Conservation (phyloP, 257 asterid genomes). For the Forsythia suspensa region DNA sequence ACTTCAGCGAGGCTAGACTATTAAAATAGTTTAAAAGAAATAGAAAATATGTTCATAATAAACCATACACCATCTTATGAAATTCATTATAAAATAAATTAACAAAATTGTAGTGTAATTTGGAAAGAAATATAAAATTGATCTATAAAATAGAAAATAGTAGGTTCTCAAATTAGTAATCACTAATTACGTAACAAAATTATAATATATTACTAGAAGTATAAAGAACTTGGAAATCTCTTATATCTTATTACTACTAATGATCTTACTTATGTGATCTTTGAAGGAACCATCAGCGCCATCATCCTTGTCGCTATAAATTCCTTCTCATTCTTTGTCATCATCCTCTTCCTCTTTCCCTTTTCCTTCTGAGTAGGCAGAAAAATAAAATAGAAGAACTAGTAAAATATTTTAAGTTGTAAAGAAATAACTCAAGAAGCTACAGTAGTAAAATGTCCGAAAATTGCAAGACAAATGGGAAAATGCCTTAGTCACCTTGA, state of each 20-base stretch:
- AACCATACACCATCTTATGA: too few species aligned
- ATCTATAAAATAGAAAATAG: too few species aligned
- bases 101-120: too few species aligned
- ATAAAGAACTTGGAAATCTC: background rate
- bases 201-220: background rate
- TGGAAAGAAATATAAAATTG: background rate
- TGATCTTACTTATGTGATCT: background rate
- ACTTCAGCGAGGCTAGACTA: background rate
- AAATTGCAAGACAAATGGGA: background rate
- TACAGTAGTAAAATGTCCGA: background rate
- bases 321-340: too few species aligned
- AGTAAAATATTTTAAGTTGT: background rate
- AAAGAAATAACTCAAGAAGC: background rate
- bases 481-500: background rate
- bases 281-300: background rate
- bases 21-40: too few species aligned
- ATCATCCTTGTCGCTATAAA: background rate
- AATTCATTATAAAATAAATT: too few species aligned
- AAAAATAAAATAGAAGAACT: too few species aligned
- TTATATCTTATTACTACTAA: too few species aligned
- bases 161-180: too few species aligned
- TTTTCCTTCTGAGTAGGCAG: background rate
- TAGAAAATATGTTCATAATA: too few species aligned
- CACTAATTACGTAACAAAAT: too few species aligned
- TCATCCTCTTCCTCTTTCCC: background rate